A percentile compares a stretch with the other conserved stretches of the same genome.
These are phyloP conservation scores for Tardiomyces digboiensis DNA, from an alignment of 1,139 yeast species.

Conservation along the genomic window DNA sequence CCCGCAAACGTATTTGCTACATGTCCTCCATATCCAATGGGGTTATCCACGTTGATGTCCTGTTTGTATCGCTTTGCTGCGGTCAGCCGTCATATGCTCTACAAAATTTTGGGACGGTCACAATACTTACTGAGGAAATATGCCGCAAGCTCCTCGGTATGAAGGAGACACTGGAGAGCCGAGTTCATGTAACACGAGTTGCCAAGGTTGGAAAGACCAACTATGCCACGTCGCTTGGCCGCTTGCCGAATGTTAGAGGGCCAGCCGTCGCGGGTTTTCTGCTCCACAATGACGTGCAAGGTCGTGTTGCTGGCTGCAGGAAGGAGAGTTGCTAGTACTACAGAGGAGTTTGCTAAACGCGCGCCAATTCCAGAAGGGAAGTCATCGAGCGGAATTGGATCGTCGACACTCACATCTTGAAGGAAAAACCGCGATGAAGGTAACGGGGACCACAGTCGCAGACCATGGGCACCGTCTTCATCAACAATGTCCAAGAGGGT, in stretches of 20 bases:
- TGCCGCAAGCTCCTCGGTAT: conserved; percentile 72
- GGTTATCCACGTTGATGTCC: conserved; percentile 70
- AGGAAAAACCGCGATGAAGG: background rate
- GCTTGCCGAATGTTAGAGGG: background rate
- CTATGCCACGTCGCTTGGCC: conserved; percentile 31
- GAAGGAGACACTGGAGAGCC: conserved; percentile 67
- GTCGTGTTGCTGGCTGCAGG: background rate
- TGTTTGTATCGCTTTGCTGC: conserved; percentile 43
- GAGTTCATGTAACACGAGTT: conserved; percentile 89
- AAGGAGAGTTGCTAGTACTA: background rate
- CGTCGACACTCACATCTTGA: background rate
- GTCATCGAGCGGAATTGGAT: background rate
- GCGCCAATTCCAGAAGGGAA: background rate
- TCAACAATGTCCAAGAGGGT: background rate
- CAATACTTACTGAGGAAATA: conserved; percentile 44
- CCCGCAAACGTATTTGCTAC: conserved; percentile 69
- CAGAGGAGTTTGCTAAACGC: background rate
- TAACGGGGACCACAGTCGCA: background rate
- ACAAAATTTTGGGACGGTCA: background rate
- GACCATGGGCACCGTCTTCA: background rate
- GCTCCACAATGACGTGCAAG: background rate
- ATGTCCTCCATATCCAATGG: conserved; percentile 76
- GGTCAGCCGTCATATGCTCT: conserved; percentile 10
- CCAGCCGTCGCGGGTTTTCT: background rate
- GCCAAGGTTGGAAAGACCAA: conserved; percentile 86